phyloP scores from a whole-genome alignment of 75 land plant genomes.

The Pinus albicaulis region DNA sequence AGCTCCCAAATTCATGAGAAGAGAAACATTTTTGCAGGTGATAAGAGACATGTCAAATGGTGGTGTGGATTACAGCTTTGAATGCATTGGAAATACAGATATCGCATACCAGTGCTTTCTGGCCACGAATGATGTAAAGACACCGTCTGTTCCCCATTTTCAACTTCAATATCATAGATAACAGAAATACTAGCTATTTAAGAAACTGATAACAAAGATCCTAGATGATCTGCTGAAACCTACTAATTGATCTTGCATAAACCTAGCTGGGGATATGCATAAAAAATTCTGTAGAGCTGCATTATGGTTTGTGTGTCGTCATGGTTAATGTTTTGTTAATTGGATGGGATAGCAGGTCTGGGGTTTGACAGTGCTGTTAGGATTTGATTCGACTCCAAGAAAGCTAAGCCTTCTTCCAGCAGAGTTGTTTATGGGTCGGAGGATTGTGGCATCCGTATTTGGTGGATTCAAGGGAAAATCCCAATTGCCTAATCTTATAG shows the following conservation, averaged over 20 bases:
- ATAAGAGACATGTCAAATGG: slow-evolving; percentile 66
- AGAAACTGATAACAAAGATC: no score
- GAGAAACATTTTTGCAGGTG: slow-evolving; percentile 25
- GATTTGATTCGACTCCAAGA: neutral
- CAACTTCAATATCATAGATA: no score
- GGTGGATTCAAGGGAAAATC: slow-evolving; percentile 8
- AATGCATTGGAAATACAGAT: slow-evolving; percentile 62
- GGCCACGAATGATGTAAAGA: slow-evolving; percentile 52
- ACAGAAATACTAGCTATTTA: no score
- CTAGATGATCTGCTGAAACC: no score
- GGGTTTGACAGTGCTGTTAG: neutral
- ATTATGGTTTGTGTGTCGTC: neutral
- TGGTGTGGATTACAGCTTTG: slow-evolving; percentile 86
- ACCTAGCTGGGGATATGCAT: no score
- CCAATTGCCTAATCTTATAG: neutral
- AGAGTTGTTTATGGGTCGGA: slow-evolving; percentile 3
- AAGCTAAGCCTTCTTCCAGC: neutral
- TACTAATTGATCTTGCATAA: no score
- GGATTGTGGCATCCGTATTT: slow-evolving; percentile 3
- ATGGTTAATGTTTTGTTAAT: neutral
- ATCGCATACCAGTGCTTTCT: slow-evolving; percentile 60
- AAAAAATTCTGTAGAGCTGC: neutral
- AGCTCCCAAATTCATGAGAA: neutral
- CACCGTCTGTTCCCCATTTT: no score
- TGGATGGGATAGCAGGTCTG: neutral